Base-by-base conservation (phyloP, 192 early-diverging fungal species). In the Linnemannia hyalina region DNA sequence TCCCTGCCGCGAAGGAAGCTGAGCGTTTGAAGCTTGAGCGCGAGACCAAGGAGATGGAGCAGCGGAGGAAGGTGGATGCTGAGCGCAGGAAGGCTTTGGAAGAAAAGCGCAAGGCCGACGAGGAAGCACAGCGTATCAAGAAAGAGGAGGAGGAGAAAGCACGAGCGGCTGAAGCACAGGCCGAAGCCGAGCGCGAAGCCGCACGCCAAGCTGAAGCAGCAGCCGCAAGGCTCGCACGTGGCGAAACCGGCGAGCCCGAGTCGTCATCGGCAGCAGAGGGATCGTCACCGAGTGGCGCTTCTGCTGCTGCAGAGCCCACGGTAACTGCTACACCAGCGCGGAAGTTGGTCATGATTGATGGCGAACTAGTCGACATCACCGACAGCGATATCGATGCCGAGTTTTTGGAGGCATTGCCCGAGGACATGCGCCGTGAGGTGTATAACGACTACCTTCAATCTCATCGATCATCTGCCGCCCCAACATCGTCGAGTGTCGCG, bases 391-490 rank as follows among this genome's bases (percentile, higher is more conserved):
- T 99, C 55, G 98, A 99, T 80, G 92, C 93, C 3, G 95, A 95
- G 78, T 99, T 99, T 82, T 89, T 99, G 70, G 94, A 95, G 78
- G 98, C 98, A 3, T 90, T 99, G 42, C 98, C 98, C 0, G 98
- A 98, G 47, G 96, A 98, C 74, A 88, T 99, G 82, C 95, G 97
- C 52, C 92, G 93, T 80, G 98, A 99, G 89, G 97, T 99, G 5
- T 90, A 98, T 46, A 95, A 94, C 81, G 93, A 97, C 70, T 97
- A 98, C 73, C 49, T 90, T 55, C 89, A 88, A 29, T 86, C 83
- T 36, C 82, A 75, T 52, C 80, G 83, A 76, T 72, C 72, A 20
- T 46, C 71, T 22, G 68, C 75, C 70, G 47, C 76, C 15, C 4
- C 79, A 68, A 22, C 79, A 23, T 42, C 78, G 26, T 73, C 78